Evolutionary conservation across 2,329 filamentous ascomycete species (phyloP).

Genomic region (Ophiognomonia clavigignenti-juglandacearum): DNA sequence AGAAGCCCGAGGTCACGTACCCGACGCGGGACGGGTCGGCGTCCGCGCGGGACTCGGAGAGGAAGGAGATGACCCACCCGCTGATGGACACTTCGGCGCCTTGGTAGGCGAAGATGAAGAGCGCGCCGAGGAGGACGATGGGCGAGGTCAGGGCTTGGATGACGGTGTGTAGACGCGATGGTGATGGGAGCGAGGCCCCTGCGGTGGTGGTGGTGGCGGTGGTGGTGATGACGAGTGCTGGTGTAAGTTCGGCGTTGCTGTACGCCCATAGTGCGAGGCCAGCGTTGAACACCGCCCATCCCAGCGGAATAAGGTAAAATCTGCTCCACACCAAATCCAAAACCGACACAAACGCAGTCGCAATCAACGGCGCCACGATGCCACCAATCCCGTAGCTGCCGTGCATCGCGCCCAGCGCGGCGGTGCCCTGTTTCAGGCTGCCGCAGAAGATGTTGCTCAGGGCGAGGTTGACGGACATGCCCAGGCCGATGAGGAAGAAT

Average conservation of each 20-base stretch:
- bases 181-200: background rate
- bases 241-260: conserved; percentile 62
- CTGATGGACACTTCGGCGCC: conserved; percentile 80
- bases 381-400: conserved; percentile 65
- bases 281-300: conserved; percentile 52
- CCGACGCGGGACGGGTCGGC: conserved; percentile 68
- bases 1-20: conserved; percentile 71
- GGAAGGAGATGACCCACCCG: conserved; percentile 82
- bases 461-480: conserved; percentile 50
- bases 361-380: conserved; percentile 65
- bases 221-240: conserved; percentile 37
- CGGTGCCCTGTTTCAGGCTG: conserved; percentile 47
- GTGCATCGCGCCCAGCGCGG: conserved; percentile 58
- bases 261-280: conserved; percentile 62
- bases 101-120: conserved; percentile 85
- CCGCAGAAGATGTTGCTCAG: conserved; percentile 57
- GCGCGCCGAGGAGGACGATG: conserved; percentile 66
- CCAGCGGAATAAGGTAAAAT: conserved; percentile 67
- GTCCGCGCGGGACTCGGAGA: conserved; percentile 67
- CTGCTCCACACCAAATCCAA: conserved; percentile 58
- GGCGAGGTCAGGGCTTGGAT: conserved; percentile 44
- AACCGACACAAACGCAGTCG: conserved; percentile 64
- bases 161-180: conserved; percentile 34
- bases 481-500: conserved; percentile 65
- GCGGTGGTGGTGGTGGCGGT: conserved; percentile 26